phyloP scores from a whole-genome alignment of 805 yeast genomes.

The Starmerella cellae region DNA sequence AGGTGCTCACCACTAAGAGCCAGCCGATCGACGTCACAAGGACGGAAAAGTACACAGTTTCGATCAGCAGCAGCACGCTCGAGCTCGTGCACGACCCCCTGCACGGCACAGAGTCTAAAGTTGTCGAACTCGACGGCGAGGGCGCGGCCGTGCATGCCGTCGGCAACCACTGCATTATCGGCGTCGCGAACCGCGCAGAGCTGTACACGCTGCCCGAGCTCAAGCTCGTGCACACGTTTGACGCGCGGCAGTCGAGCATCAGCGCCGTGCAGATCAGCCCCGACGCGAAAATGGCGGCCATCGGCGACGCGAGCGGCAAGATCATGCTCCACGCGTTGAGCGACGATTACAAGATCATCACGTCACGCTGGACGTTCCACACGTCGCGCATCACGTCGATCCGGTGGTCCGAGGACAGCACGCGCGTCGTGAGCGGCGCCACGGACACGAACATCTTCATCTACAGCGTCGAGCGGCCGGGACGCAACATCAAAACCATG shows the following conservation, averaged over 20 bases:
- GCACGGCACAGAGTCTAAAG: background rate
- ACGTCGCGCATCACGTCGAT: slow-evolving; percentile 67
- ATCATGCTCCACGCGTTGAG: slow-evolving; percentile 49
- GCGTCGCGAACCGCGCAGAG: slow-evolving; percentile 34
- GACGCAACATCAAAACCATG: slow-evolving; percentile 55
- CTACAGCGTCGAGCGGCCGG: slow-evolving; percentile 68
- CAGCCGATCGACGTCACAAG: slow-evolving; percentile 38
- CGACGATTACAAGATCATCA: slow-evolving; percentile 37
- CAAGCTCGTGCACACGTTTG: slow-evolving; percentile 28
- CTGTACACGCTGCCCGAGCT: slow-evolving; percentile 31
- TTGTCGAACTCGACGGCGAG: slow-evolving; percentile 1
- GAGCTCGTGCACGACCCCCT: slow-evolving; percentile 26
- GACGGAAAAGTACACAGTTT: slow-evolving; percentile 30
- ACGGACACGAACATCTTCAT: slow-evolving; percentile 70
- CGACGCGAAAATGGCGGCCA: slow-evolving; percentile 54
- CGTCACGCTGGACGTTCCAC: slow-evolving; percentile 94
- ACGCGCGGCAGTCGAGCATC: slow-evolving; percentile 47
- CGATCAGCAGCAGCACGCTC: slow-evolving; percentile 35
- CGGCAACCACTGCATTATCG: slow-evolving; percentile 38
- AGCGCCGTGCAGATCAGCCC: slow-evolving; percentile 58
- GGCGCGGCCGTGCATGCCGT: slow-evolving; percentile 23
- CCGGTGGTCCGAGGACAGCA: slow-evolving; percentile 64
- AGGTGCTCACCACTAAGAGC: slow-evolving; percentile 24
- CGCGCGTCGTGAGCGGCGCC: slow-evolving; percentile 64
- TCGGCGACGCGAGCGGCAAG: slow-evolving; percentile 80